A percentile compares a stretch with the other conserved stretches of the same genome.
Conservation (phyloP, 495 filamentous ascomycete species). For the Talaromyces borbonicus region DNA sequence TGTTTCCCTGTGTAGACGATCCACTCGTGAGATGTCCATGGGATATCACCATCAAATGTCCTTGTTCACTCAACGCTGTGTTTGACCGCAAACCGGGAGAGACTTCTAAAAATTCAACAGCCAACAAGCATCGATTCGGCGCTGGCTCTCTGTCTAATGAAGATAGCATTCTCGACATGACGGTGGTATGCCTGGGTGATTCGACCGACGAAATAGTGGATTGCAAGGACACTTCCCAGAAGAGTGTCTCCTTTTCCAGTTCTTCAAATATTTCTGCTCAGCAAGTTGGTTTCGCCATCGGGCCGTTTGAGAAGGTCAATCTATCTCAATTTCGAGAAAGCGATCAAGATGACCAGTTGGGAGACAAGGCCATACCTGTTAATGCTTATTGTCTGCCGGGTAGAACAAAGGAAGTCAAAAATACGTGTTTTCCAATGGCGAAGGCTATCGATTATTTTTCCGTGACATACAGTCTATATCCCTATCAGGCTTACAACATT, state of each 20-base stretch:
- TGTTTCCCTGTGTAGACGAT: constrained; percentile 91
- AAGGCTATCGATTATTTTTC: constrained; percentile 80
- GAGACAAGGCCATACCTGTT: constrained; percentile 69
- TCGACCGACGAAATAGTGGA: constrained; percentile 73
- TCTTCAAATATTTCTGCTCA: constrained; percentile 63
- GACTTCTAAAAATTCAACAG: constrained; percentile 11
- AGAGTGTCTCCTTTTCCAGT: constrained; percentile 72
- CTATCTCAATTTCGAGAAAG: constrained; percentile 80
- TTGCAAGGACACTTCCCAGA: constrained; percentile 61
- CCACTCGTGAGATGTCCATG: constrained; percentile 67
- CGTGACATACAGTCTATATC: constrained; percentile 74
- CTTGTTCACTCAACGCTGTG: constrained; percentile 78
- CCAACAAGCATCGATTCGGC: constrained; percentile 8
- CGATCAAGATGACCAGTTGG: constrained; percentile 83
- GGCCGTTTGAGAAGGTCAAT: constrained; percentile 90
- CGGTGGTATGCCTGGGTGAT: constrained; percentile 83
- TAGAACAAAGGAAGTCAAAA: constrained; percentile 64
- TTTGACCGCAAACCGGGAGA: constrained; percentile 38
- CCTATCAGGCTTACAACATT: constrained; percentile 78
- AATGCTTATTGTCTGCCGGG: constrained; percentile 86
- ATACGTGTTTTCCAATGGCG: constrained; percentile 69
- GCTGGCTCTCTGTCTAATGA: constrained; percentile 50
- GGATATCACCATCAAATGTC: constrained; percentile 78
- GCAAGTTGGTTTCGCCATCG: constrained; percentile 85
- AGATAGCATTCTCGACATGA: constrained; percentile 77